These are phyloP conservation scores for Trematosphaeria pertusa DNA, from an alignment of 2,329 filamentous ascomycete genomes.

Conservation along the genomic window DNA sequence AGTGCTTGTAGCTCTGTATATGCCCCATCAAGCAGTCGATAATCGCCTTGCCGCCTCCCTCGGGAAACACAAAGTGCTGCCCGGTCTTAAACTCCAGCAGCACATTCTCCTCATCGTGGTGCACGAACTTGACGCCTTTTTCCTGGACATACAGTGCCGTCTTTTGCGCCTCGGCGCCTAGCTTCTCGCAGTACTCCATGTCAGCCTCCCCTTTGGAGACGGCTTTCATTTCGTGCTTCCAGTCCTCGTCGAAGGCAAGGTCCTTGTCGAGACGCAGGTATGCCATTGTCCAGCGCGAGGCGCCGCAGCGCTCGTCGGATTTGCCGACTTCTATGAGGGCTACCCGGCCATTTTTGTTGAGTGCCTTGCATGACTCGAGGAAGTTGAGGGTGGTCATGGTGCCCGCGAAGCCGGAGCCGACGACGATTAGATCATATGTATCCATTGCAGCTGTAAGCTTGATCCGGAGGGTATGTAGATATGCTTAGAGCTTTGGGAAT, in stretches of 20 bases:
- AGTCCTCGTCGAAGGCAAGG: conserved; percentile 43
- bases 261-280: conserved; percentile 51
- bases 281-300: conserved; percentile 52
- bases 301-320: conserved; percentile 50
- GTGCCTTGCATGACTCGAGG: conserved; percentile 47
- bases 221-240: conserved; percentile 44
- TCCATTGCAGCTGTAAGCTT: no score
- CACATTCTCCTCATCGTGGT: conserved; percentile 51
- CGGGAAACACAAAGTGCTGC: conserved; percentile 50
- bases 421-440: conserved; percentile 50
- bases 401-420: conserved; percentile 51
- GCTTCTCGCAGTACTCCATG: conserved; percentile 50
- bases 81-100: conserved; percentile 51
- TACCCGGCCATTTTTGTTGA: conserved; percentile 45
- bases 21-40: conserved; percentile 48
- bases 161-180: conserved; percentile 46
- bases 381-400: conserved; percentile 51
- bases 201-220: conserved; percentile 50
- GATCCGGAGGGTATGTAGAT: no score
- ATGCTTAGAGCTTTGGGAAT: no score
- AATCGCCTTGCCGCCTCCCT: conserved; percentile 50
- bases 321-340: conserved; percentile 51
- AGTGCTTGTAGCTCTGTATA: conserved; percentile 42
- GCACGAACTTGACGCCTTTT: conserved; percentile 43
- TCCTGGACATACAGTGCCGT: conserved; percentile 48